These are phyloP conservation scores for Pyronema omphalodes DNA, from an alignment of 495 filamentous ascomycete genomes.

Conservation along the genomic window DNA sequence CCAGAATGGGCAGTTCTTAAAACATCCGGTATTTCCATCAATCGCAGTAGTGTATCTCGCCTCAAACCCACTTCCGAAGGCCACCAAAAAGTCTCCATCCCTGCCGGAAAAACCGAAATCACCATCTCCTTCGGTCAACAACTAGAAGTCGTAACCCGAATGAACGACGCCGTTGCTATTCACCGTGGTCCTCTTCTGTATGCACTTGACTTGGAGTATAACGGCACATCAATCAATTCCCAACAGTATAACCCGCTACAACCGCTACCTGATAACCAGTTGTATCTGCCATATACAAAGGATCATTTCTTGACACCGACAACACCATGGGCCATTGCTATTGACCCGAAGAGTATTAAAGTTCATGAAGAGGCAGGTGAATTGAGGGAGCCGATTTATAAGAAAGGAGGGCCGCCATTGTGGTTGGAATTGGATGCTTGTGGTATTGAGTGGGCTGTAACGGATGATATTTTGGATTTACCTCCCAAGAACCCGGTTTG, in stretches of 20 bases:
- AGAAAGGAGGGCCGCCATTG: neutral
- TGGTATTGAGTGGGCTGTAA: neutral
- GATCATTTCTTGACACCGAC: constrained; percentile 1
- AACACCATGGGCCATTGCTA: neutral
- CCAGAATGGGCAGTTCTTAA: constrained; percentile 27
- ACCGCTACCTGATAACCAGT: neutral
- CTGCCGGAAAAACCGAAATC: neutral
- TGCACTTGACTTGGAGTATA: constrained; percentile 1
- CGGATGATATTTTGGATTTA: neutral
- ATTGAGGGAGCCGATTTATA: neutral
- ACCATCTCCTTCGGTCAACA: neutral
- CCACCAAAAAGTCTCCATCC: neutral
- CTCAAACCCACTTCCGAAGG: neutral
- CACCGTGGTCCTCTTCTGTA: constrained; percentile 4
- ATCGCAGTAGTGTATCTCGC: neutral
- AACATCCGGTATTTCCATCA: constrained; percentile 6
- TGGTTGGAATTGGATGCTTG: neutral
- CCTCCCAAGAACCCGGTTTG: neutral
- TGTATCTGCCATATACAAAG: neutral
- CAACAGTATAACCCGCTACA: neutral
- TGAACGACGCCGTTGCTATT: neutral
- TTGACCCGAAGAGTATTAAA: neutral
- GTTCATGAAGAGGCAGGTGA: neutral
- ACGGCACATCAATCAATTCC: neutral
- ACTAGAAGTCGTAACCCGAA: neutral